Base-by-base conservation (phyloP, 345 rosid genomes). In the Sonneratia caseolaris region DNA sequence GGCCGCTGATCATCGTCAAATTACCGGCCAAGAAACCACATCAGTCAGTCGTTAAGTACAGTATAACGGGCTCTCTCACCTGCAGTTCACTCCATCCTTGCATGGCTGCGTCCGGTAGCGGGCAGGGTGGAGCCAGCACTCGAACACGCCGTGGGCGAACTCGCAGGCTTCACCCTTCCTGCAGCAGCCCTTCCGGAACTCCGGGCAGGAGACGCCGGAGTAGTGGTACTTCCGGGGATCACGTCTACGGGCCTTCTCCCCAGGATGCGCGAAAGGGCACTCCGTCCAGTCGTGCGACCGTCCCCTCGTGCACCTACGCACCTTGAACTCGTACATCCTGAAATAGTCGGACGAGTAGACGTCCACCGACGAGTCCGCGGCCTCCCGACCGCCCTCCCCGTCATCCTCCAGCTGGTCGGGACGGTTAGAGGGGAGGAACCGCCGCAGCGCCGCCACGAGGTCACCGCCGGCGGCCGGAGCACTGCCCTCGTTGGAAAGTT, bases 81-180 rank as follows among this genome's bases (percentile, higher is more conserved):
- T 76, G 51, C 98, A 93, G 45, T 70, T 71, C 36, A 78, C 37
- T 0, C 98, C 97, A 70, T 93, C 98, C 80, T 93, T 93, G 27
- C 98, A 93, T 9, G 98, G 94, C 85, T 91, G 94, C 2, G 98
- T 93, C 0, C 98, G 81, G 73, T 93, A 93, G 21, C 97, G 86
- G 9, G 91, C 86, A 4, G 98, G 98, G 70, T 93, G 98, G 3
- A 93, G 93, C 98, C 98, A 93, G 79, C 97, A 89, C 90, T 93
- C 98, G 19, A 93, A 93, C 56, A 93, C 97, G 5, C 98, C 98
- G 59, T 76, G 78, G 9, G 78, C 78, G 37, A 32, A 71, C 68
- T 71, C 74, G 66, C 78, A 76, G 15, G 71, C 56, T 21, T 76
- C 78, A 4, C 78, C 78, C 45, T 57, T 71, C 71, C 74, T 42